These are phyloP conservation scores for Ampelocalamus luodianensis DNA, from an alignment of 176 grass and related monocot genomes.

Conservation along the genomic window DNA sequence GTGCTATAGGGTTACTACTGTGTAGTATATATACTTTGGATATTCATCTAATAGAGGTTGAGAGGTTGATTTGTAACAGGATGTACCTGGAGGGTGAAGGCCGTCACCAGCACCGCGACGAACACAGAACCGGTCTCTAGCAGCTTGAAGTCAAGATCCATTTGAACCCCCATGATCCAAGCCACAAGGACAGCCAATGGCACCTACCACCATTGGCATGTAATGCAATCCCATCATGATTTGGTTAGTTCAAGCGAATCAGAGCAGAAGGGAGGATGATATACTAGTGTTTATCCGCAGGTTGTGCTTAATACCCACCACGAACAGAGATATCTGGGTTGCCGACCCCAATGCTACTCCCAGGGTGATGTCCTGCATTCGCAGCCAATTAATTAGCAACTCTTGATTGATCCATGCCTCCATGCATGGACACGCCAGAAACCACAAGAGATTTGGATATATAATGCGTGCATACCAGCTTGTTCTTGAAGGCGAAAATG, in stretches of 20 bases:
- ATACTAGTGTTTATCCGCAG: background rate
- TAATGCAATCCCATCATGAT: conserved; percentile 5
- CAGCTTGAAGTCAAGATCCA: conserved; percentile 94
- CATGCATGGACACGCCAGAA: conserved; percentile 1
- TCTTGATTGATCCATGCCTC: background rate
- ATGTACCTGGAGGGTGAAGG: conserved; percentile 80
- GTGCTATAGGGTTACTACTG: no score
- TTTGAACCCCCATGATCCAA: conserved; percentile 80
- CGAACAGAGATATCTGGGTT: conserved; percentile 88
- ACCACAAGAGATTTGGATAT: background rate
- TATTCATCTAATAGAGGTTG: no score
- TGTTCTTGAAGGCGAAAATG: conserved; percentile 83
- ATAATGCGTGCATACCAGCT: conserved; percentile 50
- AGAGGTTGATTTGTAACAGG: no score
- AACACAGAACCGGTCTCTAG: conserved; percentile 75
- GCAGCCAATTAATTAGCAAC: background rate
- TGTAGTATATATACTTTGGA: no score
- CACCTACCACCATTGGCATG: conserved; percentile 52
- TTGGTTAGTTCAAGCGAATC: background rate
- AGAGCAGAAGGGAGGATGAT: background rate
- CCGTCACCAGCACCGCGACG: conserved; percentile 72
- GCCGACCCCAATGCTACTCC: conserved; percentile 84
- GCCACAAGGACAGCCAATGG: conserved; percentile 78
- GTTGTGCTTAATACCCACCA: conserved; percentile 54
- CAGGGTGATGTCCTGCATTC: conserved; percentile 73